These are phyloP conservation scores for Fomes fomentarius DNA, from an alignment of 1,284 basidiomycete genomes.

Conservation along the genomic window DNA sequence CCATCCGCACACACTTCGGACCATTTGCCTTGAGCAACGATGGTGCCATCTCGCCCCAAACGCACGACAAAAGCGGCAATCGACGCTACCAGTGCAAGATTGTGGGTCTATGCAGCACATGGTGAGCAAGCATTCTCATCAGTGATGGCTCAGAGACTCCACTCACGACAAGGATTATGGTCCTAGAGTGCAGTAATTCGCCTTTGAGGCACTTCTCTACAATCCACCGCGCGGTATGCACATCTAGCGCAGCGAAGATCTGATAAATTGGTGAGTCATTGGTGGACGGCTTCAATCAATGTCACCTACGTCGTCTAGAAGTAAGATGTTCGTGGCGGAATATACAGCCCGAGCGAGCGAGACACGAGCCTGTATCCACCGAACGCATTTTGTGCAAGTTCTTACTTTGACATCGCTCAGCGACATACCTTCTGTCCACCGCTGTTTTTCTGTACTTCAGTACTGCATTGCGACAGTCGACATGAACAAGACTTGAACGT, in stretches of 20 bases:
- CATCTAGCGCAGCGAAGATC: slow-evolving; percentile 61
- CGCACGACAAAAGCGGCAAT: slow-evolving; percentile 69
- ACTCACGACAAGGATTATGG: slow-evolving; percentile 71
- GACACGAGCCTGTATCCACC: slow-evolving; percentile 71
- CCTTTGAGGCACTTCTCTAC: slow-evolving; percentile 77
- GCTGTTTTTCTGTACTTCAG: no score
- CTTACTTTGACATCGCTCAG: no score
- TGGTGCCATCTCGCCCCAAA: slow-evolving; percentile 53
- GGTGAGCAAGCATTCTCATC: no score
- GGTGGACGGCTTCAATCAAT: no score
- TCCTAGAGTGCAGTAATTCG: slow-evolving; percentile 67
- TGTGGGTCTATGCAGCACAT: slow-evolving; percentile 62
- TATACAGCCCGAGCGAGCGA: slow-evolving; percentile 78
- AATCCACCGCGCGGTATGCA: slow-evolving; percentile 76
- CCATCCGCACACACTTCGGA: slow-evolving; percentile 47
- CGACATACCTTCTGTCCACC: no score
- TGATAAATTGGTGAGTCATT: no score
- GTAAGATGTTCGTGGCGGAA: slow-evolving; percentile 59
- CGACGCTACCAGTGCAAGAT: slow-evolving; percentile 63
- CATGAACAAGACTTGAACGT: no score
- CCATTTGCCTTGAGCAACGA: slow-evolving; percentile 50
- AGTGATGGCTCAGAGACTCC: no score
- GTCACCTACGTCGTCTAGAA: slow-evolving; percentile 68
- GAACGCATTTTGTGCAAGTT: no score
- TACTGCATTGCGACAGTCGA: no score